Evolutionary conservation across 345 rosid genomes (phyloP).

Genomic region (Hibiscus syriacus): DNA sequence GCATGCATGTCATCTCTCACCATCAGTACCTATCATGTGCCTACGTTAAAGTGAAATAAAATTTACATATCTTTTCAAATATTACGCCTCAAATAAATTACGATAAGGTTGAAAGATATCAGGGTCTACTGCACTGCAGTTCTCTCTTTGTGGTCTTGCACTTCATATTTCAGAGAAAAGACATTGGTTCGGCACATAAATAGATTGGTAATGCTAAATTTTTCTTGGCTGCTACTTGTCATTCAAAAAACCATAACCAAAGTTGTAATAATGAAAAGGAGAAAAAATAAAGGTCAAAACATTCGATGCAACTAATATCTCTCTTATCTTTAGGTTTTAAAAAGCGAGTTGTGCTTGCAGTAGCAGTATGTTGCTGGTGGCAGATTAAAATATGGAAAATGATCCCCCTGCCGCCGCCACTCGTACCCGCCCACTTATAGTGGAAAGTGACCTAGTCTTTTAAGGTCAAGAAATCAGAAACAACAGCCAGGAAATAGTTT

Average conservation of each 20-base stretch:
- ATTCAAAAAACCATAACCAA: conserved; percentile 10
- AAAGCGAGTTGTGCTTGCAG: not conserved
- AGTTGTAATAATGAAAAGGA: not conserved
- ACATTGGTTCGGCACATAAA: conserved; percentile 1
- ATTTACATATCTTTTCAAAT: conserved; percentile 1
- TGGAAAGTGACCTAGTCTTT: conserved; percentile 59
- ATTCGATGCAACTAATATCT: not conserved
- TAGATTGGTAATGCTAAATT: conserved; percentile 16
- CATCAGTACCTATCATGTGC: conserved; percentile 27
- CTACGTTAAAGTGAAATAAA: conserved; percentile 24
- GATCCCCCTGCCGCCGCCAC: conserved; percentile 28
- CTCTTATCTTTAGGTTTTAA: conserved; percentile 2
- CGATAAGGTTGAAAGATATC: not conserved
- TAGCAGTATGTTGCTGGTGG: conserved; percentile 17
- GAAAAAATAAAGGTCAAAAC: not conserved
- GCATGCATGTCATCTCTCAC: conserved; percentile 30
- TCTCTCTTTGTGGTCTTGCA: too few relatives aligned
- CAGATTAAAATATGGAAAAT: conserved; percentile 11
- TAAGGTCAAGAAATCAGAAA: too few relatives aligned
- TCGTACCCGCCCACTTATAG: conserved; percentile 28
- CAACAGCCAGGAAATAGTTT: too few relatives aligned
- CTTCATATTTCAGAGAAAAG: not conserved
- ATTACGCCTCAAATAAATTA: not conserved
- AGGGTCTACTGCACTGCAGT: not conserved
- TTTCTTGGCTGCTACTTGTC: conserved; percentile 33